Conservation (phyloP, 345 rosid species). For the Eucalyptus erythrocorys region DNA sequence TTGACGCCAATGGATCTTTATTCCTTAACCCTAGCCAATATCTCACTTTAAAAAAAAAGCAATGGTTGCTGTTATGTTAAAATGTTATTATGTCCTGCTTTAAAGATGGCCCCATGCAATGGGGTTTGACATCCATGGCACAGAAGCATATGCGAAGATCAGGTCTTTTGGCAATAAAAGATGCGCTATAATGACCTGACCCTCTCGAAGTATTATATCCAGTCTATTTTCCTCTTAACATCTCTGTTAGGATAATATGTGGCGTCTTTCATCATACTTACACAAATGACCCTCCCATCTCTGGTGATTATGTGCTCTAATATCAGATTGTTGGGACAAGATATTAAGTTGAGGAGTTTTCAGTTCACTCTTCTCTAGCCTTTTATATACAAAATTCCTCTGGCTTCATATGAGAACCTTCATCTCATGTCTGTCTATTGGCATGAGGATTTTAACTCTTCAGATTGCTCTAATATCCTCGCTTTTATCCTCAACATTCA, state of each 20-base stretch:
- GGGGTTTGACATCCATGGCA: not conserved
- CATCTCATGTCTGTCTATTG: not conserved
- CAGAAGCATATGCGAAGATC: not conserved
- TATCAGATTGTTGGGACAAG: not conserved
- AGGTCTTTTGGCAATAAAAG: not conserved
- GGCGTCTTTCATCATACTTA: not conserved
- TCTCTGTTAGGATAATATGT: not conserved
- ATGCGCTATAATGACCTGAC: not conserved
- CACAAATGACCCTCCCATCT: not conserved
- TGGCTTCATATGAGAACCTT: not conserved
- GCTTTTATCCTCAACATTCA: not conserved
- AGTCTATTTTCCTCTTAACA: not conserved
- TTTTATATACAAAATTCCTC: not conserved
- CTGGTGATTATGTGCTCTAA: not conserved
- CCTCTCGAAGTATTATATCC: not conserved
- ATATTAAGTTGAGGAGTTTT: not conserved
- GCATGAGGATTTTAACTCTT: not conserved
- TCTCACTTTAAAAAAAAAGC: not conserved
- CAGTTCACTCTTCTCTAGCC: not conserved
- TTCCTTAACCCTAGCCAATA: not conserved
- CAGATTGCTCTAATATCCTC: not conserved
- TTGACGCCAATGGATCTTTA: not conserved
- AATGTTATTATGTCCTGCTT: not conserved
- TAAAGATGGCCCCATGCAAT: not conserved
- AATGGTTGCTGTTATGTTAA: not conserved